Evolutionary conservation across 106 monocot species (phyloP), one percentile per base, ranked within the genome.

Genomic region (Cymbidium sinense): DNA sequence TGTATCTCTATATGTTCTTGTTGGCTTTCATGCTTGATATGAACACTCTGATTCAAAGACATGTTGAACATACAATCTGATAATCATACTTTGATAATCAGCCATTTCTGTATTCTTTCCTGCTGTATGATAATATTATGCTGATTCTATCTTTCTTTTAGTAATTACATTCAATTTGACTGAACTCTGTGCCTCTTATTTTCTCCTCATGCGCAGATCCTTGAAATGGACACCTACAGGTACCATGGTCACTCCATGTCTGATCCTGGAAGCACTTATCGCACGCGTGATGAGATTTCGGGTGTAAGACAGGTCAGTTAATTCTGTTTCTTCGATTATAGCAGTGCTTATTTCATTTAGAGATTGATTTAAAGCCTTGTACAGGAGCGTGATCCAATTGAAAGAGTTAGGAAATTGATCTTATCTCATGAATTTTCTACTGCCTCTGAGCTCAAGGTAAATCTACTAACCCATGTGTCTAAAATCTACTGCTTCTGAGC

Each of bases 221-320:
- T 96, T 86, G 96, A 96, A 80, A 96, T 96, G 96, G 96, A 96
- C 62, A 96, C 96, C 11, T 96, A 96, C 83, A 89, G 96, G 71
- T 96, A 96, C 79, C 96, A 96, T 78, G 96, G 96, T 17, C 96
- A 93, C 79, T 96, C 96, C 1, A 96, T 96, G 96, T 96, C 96
- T 65, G 96, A 93, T 86, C 93, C 96, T 64, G 96, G 96, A 64
- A 96, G 96, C 89, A 93, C 93, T 3, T 96, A 96, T 58, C 93
- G 96, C 21, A 96, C 93, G 15, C 93, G 96, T 79, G 93, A 93
- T 89, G 96, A 96, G 77, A 96, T 96, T 64, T 78, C 76, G 80
- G 91, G 91, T 72, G 78, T 96, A 25, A 89, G 96, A 78, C 91
- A 96, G 96, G 96, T 93, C 1, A 78, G 75, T 54, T 71, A 44